Base-by-base conservation (phyloP, 1,284 basidiomycete genomes). In the Cryptococcus sp. region DNA sequence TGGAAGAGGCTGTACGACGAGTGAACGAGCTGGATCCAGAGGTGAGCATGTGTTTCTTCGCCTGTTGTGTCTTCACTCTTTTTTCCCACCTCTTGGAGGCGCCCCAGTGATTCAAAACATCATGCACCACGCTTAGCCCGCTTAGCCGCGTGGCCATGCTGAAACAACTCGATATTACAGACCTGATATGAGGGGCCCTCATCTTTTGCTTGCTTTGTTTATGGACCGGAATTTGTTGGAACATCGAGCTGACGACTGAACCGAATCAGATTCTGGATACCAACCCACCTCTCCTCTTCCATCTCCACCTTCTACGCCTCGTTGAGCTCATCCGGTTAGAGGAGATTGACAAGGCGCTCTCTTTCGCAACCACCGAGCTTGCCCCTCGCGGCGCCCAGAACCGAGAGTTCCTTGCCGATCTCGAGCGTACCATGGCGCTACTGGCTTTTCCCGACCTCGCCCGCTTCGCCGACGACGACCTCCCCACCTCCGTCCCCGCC, bases 81-180 rank as follows among this genome's bases (percentile, higher is more conserved):
- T 43, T 21, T 24, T 50, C n/a, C 49, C 40, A 35, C 28, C 39
- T 33, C 39, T 47, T 7, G 12, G 24, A 23, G 37, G 46, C 13
- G 57, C 66, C 72, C 72, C 75, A 74, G 88, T 78, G 91, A 94
- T 94, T 91, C 87, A 82, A 72, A 88, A 70, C 69, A 77, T 90
- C 92, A 96, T 97, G 94, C 94, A 98, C 94, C 94, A 97, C 93
- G 88, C 94, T 86, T 82, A 97, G 87, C 81, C 85, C 82, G 68
- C 67, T 63, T 65, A 61, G 49, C 46, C 38, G 69, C 70, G 65
- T 62, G 74, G 76, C 73, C 73, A 73, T 76, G 74, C 70, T 55
- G 75, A 77, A 73, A 67, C 54, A 69, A 71, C 65, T 65, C 61
- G 69, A 71, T 68, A 62, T 70, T 72, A 78, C 76, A 78, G 76